Percentiles rank a stretch among this genome's conserved stretches.
phyloP scores from a whole-genome alignment of 78 protist species.

The Dictyostelium purpureum region DNA sequence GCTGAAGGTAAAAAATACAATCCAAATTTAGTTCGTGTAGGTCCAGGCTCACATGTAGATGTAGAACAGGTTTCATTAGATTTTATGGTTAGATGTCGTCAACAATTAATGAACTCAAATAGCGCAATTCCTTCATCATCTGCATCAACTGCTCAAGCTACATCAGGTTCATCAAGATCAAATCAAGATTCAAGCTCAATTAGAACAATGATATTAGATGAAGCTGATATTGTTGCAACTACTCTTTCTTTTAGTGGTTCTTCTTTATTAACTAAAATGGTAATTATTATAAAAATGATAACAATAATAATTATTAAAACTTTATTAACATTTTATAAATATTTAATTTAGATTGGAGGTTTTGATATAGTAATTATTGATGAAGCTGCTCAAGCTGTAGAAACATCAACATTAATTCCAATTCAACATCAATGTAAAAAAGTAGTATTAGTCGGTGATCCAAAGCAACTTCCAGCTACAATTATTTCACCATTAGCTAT shows the following conservation, averaged over 20 bases:
- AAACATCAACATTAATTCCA: constrained; percentile 86
- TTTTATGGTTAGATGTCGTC: constrained; percentile 62
- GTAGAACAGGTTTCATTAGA: constrained; percentile 51
- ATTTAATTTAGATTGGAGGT: no score
- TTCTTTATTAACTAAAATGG: constrained; percentile 22
- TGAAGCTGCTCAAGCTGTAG: constrained; percentile 92
- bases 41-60: constrained; percentile 73
- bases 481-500: constrained; percentile 80
- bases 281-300: no score
- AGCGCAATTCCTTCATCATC: constrained; percentile 71
- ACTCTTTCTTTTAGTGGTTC: constrained; percentile 74
- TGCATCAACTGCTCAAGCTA: constrained; percentile 59
- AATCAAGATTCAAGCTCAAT: constrained; percentile 17
- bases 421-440: constrained; percentile 64
- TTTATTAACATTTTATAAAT: no score
- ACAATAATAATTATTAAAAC: no score
- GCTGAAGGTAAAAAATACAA: constrained; percentile 47
- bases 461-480: constrained; percentile 90
- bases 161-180: constrained; percentile 6
- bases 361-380: constrained; percentile 87
- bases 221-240: constrained; percentile 80
- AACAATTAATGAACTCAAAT: constrained; percentile 49
- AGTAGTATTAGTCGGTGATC: constrained; percentile 91
- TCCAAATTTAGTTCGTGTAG: constrained; percentile 73
- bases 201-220: constrained; percentile 29